Base-by-base conservation (phyloP, 2,329 filamentous ascomycete genomes). In the Coleophoma eucalyptorum region DNA sequence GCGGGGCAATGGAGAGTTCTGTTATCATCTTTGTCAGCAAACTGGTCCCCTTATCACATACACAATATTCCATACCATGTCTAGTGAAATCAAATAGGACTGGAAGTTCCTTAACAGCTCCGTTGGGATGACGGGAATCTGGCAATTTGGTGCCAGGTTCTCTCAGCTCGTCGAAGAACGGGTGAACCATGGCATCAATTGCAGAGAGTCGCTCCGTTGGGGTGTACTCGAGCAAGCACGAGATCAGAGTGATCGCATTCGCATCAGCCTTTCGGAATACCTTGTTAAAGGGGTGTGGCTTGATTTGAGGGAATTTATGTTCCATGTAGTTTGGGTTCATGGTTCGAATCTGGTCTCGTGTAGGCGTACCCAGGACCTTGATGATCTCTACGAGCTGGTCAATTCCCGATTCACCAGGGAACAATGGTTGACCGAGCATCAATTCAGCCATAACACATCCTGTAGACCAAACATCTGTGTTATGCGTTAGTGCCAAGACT, bases 241-340 rank as follows among this genome's bases (percentile, higher is more conserved):
- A 94, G 68, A 99, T 97, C 63, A 99, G 77, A 66, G 97, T 92
- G 65, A 99, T 95, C 37, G 94, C 93, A 65, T 90, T 92, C 32
- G 84, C 80, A 60, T 96, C 90, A 50, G 94, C 94, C 81, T 95
- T 97, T 62, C 94, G 87, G 82, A 99, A 97, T 50, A 99, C 94
- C 82, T 97, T 97, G 76, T 89, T 95, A 79, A 99, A 99, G 26
- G 94, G 94, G 67, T 99, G 94, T 52, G 94, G 94, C 78, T 99
- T 99, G 77, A 99, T 99, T 72, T 99, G 94, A 44, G 94, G 94
- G 73, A 99, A 99, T 77, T 97, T 97, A 77, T 99, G 94, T 76
- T 99, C 94, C 94, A 99, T 99, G 74, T 99, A 99, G 73, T 99
- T 99, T 53, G 94, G 94, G 73, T 99, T 99, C 94, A 99, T 99